Conservation (phyloP, 2,329 filamentous ascomycete genomes). For the Colletotrichum melonis region DNA sequence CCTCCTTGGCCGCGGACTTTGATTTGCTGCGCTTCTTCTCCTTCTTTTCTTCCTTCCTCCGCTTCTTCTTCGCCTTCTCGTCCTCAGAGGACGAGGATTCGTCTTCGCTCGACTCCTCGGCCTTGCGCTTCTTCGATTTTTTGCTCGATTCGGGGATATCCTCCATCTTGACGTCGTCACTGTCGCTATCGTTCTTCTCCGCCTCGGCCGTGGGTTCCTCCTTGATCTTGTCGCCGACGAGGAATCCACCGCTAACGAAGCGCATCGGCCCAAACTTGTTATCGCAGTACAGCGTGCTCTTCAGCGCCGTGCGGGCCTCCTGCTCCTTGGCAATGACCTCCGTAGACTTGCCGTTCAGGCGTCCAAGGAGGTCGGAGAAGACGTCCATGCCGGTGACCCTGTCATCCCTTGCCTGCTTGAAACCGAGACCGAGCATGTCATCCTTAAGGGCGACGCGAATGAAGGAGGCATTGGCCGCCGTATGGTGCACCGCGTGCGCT, state of each 20-base stretch:
- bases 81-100: constrained; percentile 44
- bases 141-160: constrained; percentile 49
- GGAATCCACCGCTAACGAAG: constrained; percentile 87
- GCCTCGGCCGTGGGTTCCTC: constrained; percentile 50
- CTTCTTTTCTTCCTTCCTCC: constrained; percentile 50
- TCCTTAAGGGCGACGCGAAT: constrained; percentile 90
- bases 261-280: constrained; percentile 83
- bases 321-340: constrained; percentile 78
- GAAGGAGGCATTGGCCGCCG: constrained; percentile 83
- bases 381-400: constrained; percentile 87
- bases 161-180: constrained; percentile 39
- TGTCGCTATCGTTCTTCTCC: constrained; percentile 38
- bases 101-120: constrained; percentile 47
- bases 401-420: constrained; percentile 78
- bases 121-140: constrained; percentile 63
- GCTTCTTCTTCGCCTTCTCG: constrained; percentile 51
- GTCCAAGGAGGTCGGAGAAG: constrained; percentile 86
- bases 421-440: constrained; percentile 90
- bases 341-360: constrained; percentile 89
- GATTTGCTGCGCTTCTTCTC: constrained; percentile 55
- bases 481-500: constrained; percentile 80
- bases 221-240: constrained; percentile 68
- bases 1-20: constrained; percentile 42
- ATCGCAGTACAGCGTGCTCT: constrained; percentile 79
- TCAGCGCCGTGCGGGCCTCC: constrained; percentile 74